Conservation (phyloP, 805 yeast species). For the Metschnikowia koreensis region DNA sequence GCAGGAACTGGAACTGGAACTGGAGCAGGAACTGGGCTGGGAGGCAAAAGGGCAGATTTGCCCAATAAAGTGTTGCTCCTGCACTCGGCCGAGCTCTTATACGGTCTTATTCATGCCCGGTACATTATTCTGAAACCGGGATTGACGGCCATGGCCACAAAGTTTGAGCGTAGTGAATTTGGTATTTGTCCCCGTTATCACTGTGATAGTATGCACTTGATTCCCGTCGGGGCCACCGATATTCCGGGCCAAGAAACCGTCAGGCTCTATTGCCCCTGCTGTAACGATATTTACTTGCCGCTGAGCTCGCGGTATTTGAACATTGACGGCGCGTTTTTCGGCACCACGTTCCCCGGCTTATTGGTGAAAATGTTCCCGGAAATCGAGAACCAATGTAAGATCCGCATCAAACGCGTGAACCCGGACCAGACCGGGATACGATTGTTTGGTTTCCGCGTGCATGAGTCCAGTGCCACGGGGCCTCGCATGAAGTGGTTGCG, state of each 20-base stretch:
- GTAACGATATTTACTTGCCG: constrained; percentile 88
- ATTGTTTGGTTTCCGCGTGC: constrained; percentile 83
- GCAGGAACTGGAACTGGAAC: too few species aligned
- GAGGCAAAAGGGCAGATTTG: constrained; percentile 50
- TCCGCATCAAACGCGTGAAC: constrained; percentile 47
- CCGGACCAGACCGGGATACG: constrained; percentile 64
- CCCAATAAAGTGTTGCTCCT: constrained; percentile 75
- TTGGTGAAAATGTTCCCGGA: constrained; percentile 91
- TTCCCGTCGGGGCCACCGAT: constrained; percentile 91
- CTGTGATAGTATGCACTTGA: constrained; percentile 85
- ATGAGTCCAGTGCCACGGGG: constrained; percentile 73
- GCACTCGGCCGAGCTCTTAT: constrained; percentile 86
- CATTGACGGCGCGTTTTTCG: constrained; percentile 96
- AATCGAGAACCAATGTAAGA: constrained; percentile 69
- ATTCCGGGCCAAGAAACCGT: constrained; percentile 91
- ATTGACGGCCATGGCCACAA: constrained; percentile 86
- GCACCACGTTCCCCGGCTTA: constrained; percentile 92
- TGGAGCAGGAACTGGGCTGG: not conserved
- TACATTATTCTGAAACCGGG: constrained; percentile 89
- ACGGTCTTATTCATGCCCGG: constrained; percentile 93
- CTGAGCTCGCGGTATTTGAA: constrained; percentile 81
- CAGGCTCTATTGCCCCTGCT: constrained; percentile 89
- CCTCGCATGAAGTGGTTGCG: constrained; percentile 97
- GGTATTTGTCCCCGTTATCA: constrained; percentile 88
- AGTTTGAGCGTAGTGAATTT: constrained; percentile 83